Evolutionary conservation across 495 filamentous ascomycete genomes (phyloP).

Genomic region (Cairneyella variabilis): DNA sequence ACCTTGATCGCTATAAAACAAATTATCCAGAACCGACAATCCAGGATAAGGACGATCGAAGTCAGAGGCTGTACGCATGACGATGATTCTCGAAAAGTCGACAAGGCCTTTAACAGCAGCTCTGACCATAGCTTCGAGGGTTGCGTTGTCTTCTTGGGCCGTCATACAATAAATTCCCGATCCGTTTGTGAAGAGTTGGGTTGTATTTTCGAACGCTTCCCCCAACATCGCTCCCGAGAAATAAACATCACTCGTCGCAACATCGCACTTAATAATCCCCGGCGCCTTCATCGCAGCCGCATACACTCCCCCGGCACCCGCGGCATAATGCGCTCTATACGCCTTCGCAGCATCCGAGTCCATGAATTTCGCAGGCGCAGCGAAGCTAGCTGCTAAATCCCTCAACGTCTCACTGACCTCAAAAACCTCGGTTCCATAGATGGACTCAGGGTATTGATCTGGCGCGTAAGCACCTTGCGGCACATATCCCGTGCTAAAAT

Average conservation of each 20-base stretch:
- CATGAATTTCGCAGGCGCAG: slow-evolving; percentile 48
- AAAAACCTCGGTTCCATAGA: slow-evolving; percentile 78
- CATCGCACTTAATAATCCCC: slow-evolving; percentile 61
- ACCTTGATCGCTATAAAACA: slow-evolving; percentile 55
- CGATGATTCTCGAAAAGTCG: slow-evolving; percentile 65
- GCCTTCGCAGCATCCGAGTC: slow-evolving; percentile 47
- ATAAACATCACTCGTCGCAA: slow-evolving; percentile 69
- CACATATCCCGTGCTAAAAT: slow-evolving; percentile 65
- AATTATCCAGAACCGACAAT: slow-evolving; percentile 47
- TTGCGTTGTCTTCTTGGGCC: slow-evolving; percentile 74
- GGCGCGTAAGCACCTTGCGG: slow-evolving; percentile 53
- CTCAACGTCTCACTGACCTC: slow-evolving; percentile 64
- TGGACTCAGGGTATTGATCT: slow-evolving; percentile 53
- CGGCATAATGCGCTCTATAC: slow-evolving; percentile 57
- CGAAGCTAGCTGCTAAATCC: slow-evolving; percentile 51
- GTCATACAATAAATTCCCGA: slow-evolving; percentile 64
- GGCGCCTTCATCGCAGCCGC: slow-evolving; percentile 49
- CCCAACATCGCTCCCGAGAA: slow-evolving; percentile 59
- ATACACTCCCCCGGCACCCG: slow-evolving; percentile 37
- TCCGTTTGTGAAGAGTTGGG: slow-evolving; percentile 62
- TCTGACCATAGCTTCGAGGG: slow-evolving; percentile 64
- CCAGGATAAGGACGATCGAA: slow-evolving; percentile 67
- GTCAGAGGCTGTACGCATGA: slow-evolving; percentile 71
- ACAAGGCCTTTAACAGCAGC: slow-evolving; percentile 47
- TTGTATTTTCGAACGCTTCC: slow-evolving; percentile 63